phyloP scores from a whole-genome alignment of 495 filamentous ascomycete genomes.

The Xylaria flabelliformis region DNA sequence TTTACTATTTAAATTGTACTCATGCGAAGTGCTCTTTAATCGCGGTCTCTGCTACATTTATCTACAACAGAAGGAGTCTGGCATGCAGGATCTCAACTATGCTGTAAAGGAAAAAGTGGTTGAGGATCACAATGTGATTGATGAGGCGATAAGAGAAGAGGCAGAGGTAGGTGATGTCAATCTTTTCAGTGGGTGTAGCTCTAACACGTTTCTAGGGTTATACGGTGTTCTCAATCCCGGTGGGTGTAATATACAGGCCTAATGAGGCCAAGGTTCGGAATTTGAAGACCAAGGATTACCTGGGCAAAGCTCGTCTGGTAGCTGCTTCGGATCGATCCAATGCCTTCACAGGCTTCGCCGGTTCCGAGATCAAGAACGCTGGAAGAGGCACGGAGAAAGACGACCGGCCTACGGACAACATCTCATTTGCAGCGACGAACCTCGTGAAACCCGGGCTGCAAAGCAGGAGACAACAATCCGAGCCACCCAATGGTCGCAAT shows the following conservation, averaged over 20 bases:
- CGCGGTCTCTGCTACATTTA: constrained; percentile 98
- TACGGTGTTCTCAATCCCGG: constrained; percentile 98
- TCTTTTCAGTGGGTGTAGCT: background rate
- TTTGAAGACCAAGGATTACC: constrained; percentile 93
- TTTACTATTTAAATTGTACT: constrained; percentile 93
- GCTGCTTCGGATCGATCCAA: constrained; percentile 83
- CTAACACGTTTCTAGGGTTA: constrained; percentile 71
- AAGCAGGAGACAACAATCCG: constrained; percentile 84
- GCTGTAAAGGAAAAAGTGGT: constrained; percentile 97
- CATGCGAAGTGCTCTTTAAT: constrained; percentile 98
- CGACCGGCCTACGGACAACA: constrained; percentile 76
- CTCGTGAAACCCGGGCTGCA: constrained; percentile 83
- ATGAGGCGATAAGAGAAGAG: constrained; percentile 91
- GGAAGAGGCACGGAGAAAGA: constrained; percentile 57
- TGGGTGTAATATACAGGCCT: constrained; percentile 92
- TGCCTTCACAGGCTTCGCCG: constrained; percentile 77
- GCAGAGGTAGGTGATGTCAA: constrained; percentile 71
- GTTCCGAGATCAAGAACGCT: constrained; percentile 72
- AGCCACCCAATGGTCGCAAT: constrained; percentile 77
- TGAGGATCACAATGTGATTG: constrained; percentile 94
- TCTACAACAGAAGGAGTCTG: constrained; percentile 84
- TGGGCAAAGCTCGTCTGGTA: constrained; percentile 92
- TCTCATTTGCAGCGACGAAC: constrained; percentile 90
- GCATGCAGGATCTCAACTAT: constrained; percentile 88
- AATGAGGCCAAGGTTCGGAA: constrained; percentile 99